Conservation (phyloP, 2,329 filamentous ascomycete genomes). For the Dactylellina cionopaga region DNA sequence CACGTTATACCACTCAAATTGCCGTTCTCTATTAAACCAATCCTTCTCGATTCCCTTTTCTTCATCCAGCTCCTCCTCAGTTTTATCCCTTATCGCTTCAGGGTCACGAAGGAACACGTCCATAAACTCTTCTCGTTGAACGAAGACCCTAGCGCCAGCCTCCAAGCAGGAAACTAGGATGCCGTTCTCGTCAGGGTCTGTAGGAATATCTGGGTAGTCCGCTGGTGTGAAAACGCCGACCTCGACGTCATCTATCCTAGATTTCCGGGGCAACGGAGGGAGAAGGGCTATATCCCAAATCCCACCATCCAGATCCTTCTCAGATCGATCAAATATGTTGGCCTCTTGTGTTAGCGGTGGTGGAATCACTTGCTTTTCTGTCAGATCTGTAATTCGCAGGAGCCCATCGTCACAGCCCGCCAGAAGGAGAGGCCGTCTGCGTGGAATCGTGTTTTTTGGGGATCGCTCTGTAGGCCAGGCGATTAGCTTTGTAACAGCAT, state of each 20-base stretch:
- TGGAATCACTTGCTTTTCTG: slow-evolving; percentile 45
- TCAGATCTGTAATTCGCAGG: slow-evolving; percentile 51
- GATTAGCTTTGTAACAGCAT: slow-evolving; percentile 49
- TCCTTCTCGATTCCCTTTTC: slow-evolving; percentile 54
- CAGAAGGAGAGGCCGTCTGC: slow-evolving; percentile 51
- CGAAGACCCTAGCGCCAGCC: slow-evolving; percentile 50
- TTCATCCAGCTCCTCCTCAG: slow-evolving; percentile 38
- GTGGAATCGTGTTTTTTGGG: slow-evolving; percentile 48
- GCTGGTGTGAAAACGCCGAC: slow-evolving; percentile 52
- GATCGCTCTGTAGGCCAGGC: slow-evolving; percentile 52
- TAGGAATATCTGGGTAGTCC: slow-evolving; percentile 36
- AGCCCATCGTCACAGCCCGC: slow-evolving; percentile 47
- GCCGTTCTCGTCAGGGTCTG: slow-evolving; percentile 51
- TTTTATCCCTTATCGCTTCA: slow-evolving; percentile 39
- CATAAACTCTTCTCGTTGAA: slow-evolving; percentile 54
- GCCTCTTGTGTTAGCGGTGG: slow-evolving; percentile 48
- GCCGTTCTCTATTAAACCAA: slow-evolving; percentile 53
- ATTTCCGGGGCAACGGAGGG: slow-evolving; percentile 43
- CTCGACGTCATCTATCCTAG: slow-evolving; percentile 44
- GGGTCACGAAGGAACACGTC: slow-evolving; percentile 52
- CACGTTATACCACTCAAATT: slow-evolving; percentile 54
- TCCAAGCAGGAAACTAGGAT: slow-evolving; percentile 49
- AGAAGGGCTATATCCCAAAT: slow-evolving; percentile 53
- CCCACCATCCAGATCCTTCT: slow-evolving; percentile 48
- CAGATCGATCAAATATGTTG: slow-evolving; percentile 46